Conservation (phyloP, 306 rosid species). For the Alnus glutinosa region DNA sequence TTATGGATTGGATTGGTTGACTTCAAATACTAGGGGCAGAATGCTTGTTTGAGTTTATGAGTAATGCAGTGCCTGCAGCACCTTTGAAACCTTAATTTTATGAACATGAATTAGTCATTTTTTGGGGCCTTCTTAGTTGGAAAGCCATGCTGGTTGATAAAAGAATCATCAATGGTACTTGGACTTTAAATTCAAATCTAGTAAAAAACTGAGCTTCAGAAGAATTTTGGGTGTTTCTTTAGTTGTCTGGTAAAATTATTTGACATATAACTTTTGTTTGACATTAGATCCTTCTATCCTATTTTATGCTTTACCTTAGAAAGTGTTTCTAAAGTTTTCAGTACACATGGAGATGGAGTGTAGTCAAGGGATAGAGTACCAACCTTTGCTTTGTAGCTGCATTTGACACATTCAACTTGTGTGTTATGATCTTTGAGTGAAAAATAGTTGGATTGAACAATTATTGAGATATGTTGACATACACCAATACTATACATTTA, state of each 20-base stretch:
- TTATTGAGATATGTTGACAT: background rate
- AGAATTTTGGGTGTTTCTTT: background rate
- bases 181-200: background rate
- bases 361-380: background rate
- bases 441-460: background rate
- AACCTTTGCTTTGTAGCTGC: background rate
- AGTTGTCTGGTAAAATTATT: background rate
- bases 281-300: background rate
- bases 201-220: background rate
- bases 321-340: background rate
- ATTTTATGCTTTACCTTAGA: background rate
- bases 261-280: background rate
- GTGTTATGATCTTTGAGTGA: background rate
- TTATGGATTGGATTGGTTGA: background rate
- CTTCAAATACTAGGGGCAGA: background rate
- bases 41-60: background rate
- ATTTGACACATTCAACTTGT: background rate
- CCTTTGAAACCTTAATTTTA: background rate
- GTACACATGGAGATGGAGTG: background rate
- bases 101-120: background rate
- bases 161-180: background rate
- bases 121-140: background rate
- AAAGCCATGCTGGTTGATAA: background rate
- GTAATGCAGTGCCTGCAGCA: background rate
- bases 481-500: slow-evolving; percentile 10